phyloP scores from a whole-genome alignment of 2,329 filamentous ascomycete species.

The Fusarium staphyleae region DNA sequence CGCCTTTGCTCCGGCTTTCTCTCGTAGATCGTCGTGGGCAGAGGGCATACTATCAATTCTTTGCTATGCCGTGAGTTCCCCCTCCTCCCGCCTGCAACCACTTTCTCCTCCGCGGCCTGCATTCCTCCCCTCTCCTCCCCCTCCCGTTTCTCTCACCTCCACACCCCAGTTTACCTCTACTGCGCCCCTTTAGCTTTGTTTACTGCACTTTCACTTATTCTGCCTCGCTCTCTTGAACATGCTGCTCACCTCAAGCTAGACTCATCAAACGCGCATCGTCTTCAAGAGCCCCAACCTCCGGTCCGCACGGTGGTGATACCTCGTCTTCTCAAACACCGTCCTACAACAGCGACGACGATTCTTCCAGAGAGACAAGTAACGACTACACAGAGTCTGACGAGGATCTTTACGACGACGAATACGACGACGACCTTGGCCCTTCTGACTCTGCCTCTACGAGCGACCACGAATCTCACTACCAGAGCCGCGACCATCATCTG shows the following conservation, averaged over 20 bases:
- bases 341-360: constrained; percentile 52
- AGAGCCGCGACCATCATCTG: constrained; percentile 45
- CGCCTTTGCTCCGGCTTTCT: constrained; percentile 57
- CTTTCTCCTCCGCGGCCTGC: constrained; percentile 21
- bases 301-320: constrained; percentile 38
- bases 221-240: constrained; percentile 8
- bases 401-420: constrained; percentile 50
- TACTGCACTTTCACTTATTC: constrained; percentile 17
- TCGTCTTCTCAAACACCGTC: constrained; percentile 45
- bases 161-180: constrained; percentile 25
- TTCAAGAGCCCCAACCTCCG: constrained; percentile 36
- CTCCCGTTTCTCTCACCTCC: constrained; percentile 24
- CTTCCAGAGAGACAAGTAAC: constrained; percentile 43
- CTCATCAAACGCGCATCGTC: constrained; percentile 38
- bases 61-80: constrained; percentile 55
- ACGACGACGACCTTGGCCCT: constrained; percentile 61
- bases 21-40: constrained; percentile 55
- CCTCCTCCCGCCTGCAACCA: constrained; percentile 21
- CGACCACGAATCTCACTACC: constrained; percentile 28
- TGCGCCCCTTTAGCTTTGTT: constrained; percentile 31
- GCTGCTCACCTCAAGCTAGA: constrained; percentile 36
- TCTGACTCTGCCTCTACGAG: constrained; percentile 63
- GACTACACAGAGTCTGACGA: constrained; percentile 46
- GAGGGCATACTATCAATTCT: constrained; percentile 49
- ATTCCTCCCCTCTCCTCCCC: constrained; percentile 21